Evolutionary conservation across 1,284 basidiomycete genomes (phyloP), one percentile per base, ranked within the genome.

Genomic region (Ceraceosorus bombacis): DNA sequence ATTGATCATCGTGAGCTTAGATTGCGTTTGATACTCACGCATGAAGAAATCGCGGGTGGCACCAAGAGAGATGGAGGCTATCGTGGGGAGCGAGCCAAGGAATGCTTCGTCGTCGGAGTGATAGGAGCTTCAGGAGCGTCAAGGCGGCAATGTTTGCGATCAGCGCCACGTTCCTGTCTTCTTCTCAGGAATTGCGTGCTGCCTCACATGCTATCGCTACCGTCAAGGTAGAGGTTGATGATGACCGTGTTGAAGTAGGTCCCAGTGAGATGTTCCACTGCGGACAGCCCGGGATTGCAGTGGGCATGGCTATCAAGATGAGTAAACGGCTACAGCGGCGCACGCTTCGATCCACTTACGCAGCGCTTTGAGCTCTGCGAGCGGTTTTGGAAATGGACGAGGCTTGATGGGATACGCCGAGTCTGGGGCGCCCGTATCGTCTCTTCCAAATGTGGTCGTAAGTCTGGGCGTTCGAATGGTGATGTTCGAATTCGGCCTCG

Each of bases 31-130:
- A 15, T 4, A 10, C 43, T 46, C 43, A 46, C 78, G 73, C 37
- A 79, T 59, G 49, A 73, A 62, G 64, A 80, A 80, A 59, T 79
- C 78, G 5, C 79, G 66, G 2, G 72, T 53, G 0, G 68, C 67
- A 37, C 79, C 76, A 4, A 80, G 72, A 6, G 77, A 76, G 27
- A 80, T 63, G 15, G 71, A 74, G 8, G 78, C 78, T 52, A 80
- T 80, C 15, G 69, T 72, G 4, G 78, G 78, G 40, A 76, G 68
- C 1, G 68, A 66, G 12, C 79, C 79, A 7, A 79, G 68, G 61
- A 78, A 79, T 27, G 71, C 67, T 60, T 79, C 78, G 51, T 78
- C 78, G 63, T 80, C 78, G 15, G 69, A 73, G 59, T 80, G 79
- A 57, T 77, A 80, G 3, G 74, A 77, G 52, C 79, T 79, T 6